These are phyloP conservation scores for Hygrophoropsis aurantiaca DNA, from an alignment of 768 basidiomycete species.

Conservation along the genomic window DNA sequence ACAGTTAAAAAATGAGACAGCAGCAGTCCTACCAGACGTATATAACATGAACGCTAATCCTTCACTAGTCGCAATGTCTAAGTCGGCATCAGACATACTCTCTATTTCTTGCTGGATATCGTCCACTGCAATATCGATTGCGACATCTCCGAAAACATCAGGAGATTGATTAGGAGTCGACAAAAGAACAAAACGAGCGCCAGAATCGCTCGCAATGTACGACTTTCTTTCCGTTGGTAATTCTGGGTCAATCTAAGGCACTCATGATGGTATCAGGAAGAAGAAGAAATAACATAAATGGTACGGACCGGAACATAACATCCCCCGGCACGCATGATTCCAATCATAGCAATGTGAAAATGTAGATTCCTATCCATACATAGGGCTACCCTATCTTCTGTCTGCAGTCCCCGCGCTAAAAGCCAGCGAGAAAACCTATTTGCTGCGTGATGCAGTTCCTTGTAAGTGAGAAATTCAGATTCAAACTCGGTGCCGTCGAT, in stretches of 20 bases:
- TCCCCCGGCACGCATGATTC: slow-evolving; percentile 46
- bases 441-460: slow-evolving; percentile 32
- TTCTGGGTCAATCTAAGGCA: slow-evolving; percentile 50
- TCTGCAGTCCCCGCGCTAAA: slow-evolving; percentile 30
- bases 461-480: slow-evolving; percentile 26
- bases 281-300: not conserved
- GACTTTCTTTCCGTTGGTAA: slow-evolving; percentile 44
- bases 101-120: slow-evolving; percentile 26
- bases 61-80: slow-evolving; percentile 29
- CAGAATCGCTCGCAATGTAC: slow-evolving; percentile 44
- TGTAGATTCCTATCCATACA: slow-evolving; percentile 42
- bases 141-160: slow-evolving; percentile 17
- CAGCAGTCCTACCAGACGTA: slow-evolving; percentile 40
- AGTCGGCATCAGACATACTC: slow-evolving; percentile 24
- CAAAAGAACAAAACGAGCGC: slow-evolving; percentile 42
- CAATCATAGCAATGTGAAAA: slow-evolving; percentile 44
- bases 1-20: not conserved
- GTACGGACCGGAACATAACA: slow-evolving; percentile 50
- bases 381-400: slow-evolving; percentile 43
- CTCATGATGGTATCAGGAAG: slow-evolving; percentile 1
- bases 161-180: slow-evolving; percentile 13
- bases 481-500: not conserved
- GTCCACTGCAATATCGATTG: slow-evolving; percentile 18
- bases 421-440: slow-evolving; percentile 47
- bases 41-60: slow-evolving; percentile 46